phyloP scores from a whole-genome alignment of 2,329 filamentous ascomycete genomes.

The Sporothrix euskadiensis region DNA sequence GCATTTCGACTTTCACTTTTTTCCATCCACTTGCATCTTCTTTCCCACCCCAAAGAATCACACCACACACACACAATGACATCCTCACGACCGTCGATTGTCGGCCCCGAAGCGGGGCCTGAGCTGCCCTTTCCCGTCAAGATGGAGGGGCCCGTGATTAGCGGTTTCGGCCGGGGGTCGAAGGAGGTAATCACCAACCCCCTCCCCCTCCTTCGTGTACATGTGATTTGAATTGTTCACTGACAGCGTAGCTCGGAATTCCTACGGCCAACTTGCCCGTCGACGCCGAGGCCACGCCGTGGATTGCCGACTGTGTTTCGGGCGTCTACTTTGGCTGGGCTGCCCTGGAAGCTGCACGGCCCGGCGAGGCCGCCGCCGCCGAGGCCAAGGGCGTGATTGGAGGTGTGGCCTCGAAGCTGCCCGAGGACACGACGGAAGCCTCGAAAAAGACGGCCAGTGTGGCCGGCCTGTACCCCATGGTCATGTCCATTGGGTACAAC shows the following conservation, averaged over 20 bases:
- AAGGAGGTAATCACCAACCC: slow-evolving; percentile 66
- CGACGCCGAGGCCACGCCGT: slow-evolving; percentile 59
- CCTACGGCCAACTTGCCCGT: slow-evolving; percentile 92
- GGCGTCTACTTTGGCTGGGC: slow-evolving; percentile 96
- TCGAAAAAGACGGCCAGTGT: slow-evolving; percentile 40
- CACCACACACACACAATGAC: neutral
- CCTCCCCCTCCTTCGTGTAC: too few relatives aligned
- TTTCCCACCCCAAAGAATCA: neutral
- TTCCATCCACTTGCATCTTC: neutral
- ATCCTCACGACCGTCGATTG: slow-evolving; percentile 61
- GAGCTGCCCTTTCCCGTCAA: slow-evolving; percentile 76
- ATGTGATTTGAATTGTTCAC: neutral
- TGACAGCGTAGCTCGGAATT: slow-evolving; percentile 71
- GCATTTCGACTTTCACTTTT: neutral
- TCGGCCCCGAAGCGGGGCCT: slow-evolving; percentile 73
- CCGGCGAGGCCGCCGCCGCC: slow-evolving; percentile 47
- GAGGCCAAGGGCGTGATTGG: slow-evolving; percentile 45
- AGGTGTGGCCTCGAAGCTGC: slow-evolving; percentile 35
- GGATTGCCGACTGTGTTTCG: slow-evolving; percentile 64
- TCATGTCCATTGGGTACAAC: slow-evolving; percentile 95
- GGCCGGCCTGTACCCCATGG: slow-evolving; percentile 70
- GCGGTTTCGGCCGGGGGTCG: slow-evolving; percentile 89
- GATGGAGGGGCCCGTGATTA: slow-evolving; percentile 84
- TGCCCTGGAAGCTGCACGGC: slow-evolving; percentile 61
- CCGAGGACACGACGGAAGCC: slow-evolving; percentile 38